Conservation (phyloP, 306 rosid species). For the Castanopsis chinensis region DNA sequence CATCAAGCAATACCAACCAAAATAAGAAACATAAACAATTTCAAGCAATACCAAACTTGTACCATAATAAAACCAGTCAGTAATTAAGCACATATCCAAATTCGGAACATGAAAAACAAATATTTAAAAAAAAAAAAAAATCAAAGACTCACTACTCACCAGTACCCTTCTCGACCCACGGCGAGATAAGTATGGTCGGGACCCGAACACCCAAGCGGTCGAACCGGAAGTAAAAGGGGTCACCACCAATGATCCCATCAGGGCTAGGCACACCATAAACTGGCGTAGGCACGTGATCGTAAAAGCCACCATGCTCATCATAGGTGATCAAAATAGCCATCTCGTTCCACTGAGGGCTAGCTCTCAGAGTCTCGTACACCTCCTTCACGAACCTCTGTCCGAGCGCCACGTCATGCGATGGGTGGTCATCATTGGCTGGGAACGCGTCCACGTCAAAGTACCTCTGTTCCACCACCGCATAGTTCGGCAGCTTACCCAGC, state of each 20-base stretch:
- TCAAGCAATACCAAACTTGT: neutral
- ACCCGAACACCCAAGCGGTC: constrained; percentile 89
- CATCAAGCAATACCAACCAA: neutral
- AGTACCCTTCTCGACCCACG: constrained; percentile 86
- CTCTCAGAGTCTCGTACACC: constrained; percentile 77
- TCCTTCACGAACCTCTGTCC: constrained; percentile 93
- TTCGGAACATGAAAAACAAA: neutral
- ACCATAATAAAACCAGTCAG: too few species aligned
- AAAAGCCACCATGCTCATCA: constrained; percentile 96
- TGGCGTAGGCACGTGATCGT: constrained; percentile 91
- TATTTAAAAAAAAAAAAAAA: too few species aligned
- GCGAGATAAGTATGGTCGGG: constrained; percentile 77
- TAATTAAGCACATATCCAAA: too few species aligned
- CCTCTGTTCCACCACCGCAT: constrained; percentile 84
- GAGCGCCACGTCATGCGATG: constrained; percentile 85
- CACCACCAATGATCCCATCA: constrained; percentile 75
- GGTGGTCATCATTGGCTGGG: constrained; percentile 95
- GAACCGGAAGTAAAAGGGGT: constrained; percentile 76
- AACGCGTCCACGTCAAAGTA: constrained; percentile 62
- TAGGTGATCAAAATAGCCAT: constrained; percentile 81
- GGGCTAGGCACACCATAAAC: constrained; percentile 78
- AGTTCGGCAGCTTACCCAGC: constrained; percentile 78
- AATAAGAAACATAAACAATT: neutral
- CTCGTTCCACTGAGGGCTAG: constrained; percentile 94
- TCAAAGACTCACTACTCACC: constrained; percentile 55